Percentiles rank a stretch among this genome's conserved stretches.
Conservation (phyloP, 768 basidiomycete genomes). For the Mycena galopus region DNA sequence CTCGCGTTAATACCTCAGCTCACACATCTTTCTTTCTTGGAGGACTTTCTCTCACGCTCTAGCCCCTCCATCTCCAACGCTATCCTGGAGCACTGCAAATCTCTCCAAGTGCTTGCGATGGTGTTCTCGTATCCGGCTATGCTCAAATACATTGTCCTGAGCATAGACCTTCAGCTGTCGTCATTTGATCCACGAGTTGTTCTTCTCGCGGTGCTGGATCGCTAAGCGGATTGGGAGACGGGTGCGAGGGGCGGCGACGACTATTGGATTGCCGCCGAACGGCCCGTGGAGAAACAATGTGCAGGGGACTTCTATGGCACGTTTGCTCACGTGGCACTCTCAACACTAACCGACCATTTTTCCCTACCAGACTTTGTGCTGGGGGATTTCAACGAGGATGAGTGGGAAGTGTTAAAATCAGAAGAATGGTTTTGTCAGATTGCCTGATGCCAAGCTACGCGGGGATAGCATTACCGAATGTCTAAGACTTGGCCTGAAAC, state of each 20-base stretch:
- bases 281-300: background rate
- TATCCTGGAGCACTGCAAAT: slow-evolving; percentile 15
- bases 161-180: background rate
- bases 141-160: slow-evolving; percentile 4
- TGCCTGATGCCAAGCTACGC: slow-evolving; percentile 10
- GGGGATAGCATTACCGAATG: background rate
- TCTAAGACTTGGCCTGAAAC: slow-evolving; percentile 4
- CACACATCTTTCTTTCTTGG: slow-evolving; percentile 5
- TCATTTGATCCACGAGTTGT: slow-evolving; percentile 13
- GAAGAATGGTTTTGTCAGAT: slow-evolving; percentile 10
- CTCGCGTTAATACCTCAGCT: slow-evolving; percentile 10
- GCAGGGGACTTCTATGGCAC: slow-evolving; percentile 6
- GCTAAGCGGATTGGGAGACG: background rate
- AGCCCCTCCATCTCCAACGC: background rate
- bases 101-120: slow-evolving; percentile 12
- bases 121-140: slow-evolving; percentile 7
- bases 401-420: background rate
- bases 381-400: slow-evolving; percentile 4
- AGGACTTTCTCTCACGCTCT: background rate
- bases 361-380: slow-evolving; percentile 8
- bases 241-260: slow-evolving; percentile 15
- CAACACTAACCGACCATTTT: slow-evolving; percentile 8
- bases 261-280: slow-evolving; percentile 18
- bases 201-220: slow-evolving; percentile 9
- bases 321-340: background rate